Evolutionary conservation across 2,329 filamentous ascomycete genomes (phyloP).

Genomic region (Neopestalotiopsis sp.): DNA sequence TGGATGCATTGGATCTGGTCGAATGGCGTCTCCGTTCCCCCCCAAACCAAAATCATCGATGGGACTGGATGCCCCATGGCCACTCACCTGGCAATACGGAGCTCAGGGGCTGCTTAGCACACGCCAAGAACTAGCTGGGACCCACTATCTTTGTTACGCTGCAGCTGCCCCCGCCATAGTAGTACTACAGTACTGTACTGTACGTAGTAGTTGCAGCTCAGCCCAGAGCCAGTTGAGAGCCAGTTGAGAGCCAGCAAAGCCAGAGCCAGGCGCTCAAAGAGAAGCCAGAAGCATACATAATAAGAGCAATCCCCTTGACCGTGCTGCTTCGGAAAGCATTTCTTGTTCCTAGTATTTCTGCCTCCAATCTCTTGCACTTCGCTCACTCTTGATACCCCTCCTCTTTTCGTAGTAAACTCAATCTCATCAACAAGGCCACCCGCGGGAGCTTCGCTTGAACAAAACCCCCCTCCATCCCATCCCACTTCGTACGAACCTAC

Average conservation of each 20-base stretch:
- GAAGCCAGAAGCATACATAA: not conserved
- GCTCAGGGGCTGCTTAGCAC: conserved; percentile 2
- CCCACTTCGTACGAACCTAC: conserved; percentile 4
- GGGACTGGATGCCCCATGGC: not conserved
- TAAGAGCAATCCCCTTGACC: conserved; percentile 5
- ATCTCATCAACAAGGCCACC: not conserved
- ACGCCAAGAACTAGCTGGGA: conserved; percentile 2
- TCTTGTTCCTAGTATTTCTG: conserved; percentile 17
- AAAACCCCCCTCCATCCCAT: not conserved
- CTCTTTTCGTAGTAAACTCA: not conserved
- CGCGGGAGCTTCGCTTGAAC: not conserved
- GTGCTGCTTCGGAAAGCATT: not conserved
- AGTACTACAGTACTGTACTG: too few relatives aligned
- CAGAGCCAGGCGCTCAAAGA: not conserved
- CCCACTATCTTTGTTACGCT: conserved; percentile 1
- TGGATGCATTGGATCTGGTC: not conserved
- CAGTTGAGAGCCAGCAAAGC: not conserved
- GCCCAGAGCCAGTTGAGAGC: not conserved
- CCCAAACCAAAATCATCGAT: not conserved
- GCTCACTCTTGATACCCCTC: conserved; percentile 6
- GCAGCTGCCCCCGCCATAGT: not conserved
- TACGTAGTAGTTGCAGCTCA: not conserved
- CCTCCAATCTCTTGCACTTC: conserved; percentile 8
- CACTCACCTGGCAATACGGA: conserved; percentile 1
- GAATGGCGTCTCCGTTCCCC: not conserved